Percentiles rank a stretch among this genome's conserved stretches.
These are phyloP conservation scores for Mallotus repandus DNA, from an alignment of 441 rosid genomes.

Conservation along the genomic window DNA sequence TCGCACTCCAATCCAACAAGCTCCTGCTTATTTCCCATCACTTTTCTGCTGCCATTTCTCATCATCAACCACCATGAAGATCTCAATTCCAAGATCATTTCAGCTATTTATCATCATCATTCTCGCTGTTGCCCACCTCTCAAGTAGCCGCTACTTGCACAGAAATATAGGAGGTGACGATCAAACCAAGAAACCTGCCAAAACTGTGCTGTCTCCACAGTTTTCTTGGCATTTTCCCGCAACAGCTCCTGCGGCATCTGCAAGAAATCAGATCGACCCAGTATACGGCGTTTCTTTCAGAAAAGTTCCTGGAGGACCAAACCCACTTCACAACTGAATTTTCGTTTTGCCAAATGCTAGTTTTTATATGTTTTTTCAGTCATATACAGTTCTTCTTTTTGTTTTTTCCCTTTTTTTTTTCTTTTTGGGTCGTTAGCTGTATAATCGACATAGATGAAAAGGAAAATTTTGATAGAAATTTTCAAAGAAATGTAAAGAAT, in stretches of 20 bases:
- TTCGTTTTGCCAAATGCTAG: not conserved
- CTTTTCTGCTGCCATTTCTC: not conserved
- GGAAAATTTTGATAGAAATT: constrained; percentile 14
- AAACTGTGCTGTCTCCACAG: constrained; percentile 12
- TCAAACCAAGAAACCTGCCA: constrained; percentile 18
- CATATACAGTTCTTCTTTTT: constrained; percentile 10
- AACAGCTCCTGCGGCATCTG: constrained; percentile 26
- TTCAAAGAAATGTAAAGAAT: constrained; percentile 9
- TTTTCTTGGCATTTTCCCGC: constrained; percentile 36
- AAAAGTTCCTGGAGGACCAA: constrained; percentile 47
- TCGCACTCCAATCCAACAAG: constrained; percentile 5
- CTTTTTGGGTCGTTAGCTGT: constrained; percentile 16
- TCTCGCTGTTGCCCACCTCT: constrained; percentile 29
- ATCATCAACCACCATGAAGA: constrained; percentile 29
- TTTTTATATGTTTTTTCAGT: constrained; percentile 4
- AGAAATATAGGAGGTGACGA: not conserved
- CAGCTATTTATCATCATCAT: constrained; percentile 32
- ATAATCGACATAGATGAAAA: constrained; percentile 18
- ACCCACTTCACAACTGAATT: constrained; percentile 53
- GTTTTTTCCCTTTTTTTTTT: constrained; percentile 26
- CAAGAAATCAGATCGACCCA: constrained; percentile 26
- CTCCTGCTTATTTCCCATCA: not conserved
- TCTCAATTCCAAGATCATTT: constrained; percentile 28
- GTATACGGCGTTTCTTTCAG: constrained; percentile 40
- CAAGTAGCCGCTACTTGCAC: constrained; percentile 35